Conservation (phyloP, 2,329 filamentous ascomycete species). For the Madurella mycetomatis region DNA sequence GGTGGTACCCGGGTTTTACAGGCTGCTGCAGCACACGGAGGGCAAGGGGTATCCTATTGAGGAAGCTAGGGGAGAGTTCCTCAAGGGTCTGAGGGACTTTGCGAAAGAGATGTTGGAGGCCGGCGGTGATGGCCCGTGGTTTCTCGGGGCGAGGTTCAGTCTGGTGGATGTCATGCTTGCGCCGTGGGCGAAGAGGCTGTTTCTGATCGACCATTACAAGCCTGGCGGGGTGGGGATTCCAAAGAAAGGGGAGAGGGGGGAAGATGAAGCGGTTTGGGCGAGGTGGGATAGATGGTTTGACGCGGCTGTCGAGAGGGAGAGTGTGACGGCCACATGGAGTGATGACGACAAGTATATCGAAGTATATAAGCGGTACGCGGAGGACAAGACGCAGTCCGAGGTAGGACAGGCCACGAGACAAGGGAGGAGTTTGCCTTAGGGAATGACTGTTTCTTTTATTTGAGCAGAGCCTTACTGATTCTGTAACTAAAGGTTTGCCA, state of each 20-base stretch:
- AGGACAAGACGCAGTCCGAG: constrained; percentile 59
- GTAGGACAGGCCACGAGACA: constrained; percentile 59
- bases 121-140: constrained; percentile 54
- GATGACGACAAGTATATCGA: constrained; percentile 62
- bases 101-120: constrained; percentile 59
- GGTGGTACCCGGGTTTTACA: constrained; percentile 67
- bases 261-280: constrained; percentile 56
- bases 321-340: constrained; percentile 64
- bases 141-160: constrained; percentile 58
- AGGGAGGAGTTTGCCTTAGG: constrained; percentile 54
- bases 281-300: constrained; percentile 62
- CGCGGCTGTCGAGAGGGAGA: constrained; percentile 56
- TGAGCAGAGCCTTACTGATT: too few species aligned
- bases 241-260: constrained; percentile 32
- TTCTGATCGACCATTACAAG: constrained; percentile 73
- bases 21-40: constrained; percentile 52
- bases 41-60: constrained; percentile 47
- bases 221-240: constrained; percentile 47
- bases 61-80: constrained; percentile 54
- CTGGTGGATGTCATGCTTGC: constrained; percentile 68
- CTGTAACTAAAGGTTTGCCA: too few species aligned
- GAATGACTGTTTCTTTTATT: background rate
- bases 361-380: constrained; percentile 64
- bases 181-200: constrained; percentile 68
- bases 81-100: constrained; percentile 55